phyloP scores from a whole-genome alignment of 2,329 filamentous ascomycete genomes.

The Alternaria sp. region DNA sequence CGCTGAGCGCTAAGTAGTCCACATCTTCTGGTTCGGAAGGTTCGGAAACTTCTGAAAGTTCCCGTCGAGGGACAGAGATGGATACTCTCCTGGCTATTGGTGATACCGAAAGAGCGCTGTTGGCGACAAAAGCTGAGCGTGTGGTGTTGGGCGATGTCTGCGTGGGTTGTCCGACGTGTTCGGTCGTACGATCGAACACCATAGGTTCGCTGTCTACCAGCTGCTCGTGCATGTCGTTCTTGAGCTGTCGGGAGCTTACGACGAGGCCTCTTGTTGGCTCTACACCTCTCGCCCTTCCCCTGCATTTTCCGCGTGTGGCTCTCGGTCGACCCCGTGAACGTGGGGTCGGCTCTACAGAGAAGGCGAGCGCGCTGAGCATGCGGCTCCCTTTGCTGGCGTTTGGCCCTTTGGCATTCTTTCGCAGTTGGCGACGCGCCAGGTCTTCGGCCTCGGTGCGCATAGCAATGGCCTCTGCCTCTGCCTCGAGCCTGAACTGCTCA shows the following conservation, averaged over 20 bases:
- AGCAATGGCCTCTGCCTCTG: conserved; percentile 32
- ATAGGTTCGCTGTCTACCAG: conserved; percentile 4
- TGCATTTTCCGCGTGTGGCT: conserved; percentile 18
- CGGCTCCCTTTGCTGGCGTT: conserved; percentile 16
- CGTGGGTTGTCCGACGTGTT: conserved; percentile 10
- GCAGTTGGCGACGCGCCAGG: conserved; percentile 20
- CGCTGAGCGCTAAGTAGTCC: neutral
- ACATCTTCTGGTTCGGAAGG: conserved; percentile 9
- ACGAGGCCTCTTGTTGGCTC: neutral
- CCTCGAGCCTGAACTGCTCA: conserved; percentile 36
- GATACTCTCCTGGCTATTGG: conserved; percentile 15
- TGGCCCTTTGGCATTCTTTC: conserved; percentile 31
- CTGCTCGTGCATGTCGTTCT: conserved; percentile 2
- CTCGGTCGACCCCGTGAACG: conserved; percentile 18
- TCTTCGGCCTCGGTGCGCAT: conserved; percentile 31
- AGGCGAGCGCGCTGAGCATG: conserved; percentile 15
- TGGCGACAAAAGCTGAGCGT: conserved; percentile 40
- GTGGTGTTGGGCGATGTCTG: conserved; percentile 29
- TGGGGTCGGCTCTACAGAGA: conserved; percentile 8
- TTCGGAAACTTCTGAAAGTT: conserved; percentile 9
- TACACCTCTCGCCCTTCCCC: neutral
- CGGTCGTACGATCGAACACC: conserved; percentile 17
- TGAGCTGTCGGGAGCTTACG: neutral
- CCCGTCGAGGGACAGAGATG: neutral
- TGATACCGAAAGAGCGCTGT: conserved; percentile 38